Base-by-base conservation (phyloP, 495 filamentous ascomycete genomes). In the Pseudevernia furfuracea region DNA sequence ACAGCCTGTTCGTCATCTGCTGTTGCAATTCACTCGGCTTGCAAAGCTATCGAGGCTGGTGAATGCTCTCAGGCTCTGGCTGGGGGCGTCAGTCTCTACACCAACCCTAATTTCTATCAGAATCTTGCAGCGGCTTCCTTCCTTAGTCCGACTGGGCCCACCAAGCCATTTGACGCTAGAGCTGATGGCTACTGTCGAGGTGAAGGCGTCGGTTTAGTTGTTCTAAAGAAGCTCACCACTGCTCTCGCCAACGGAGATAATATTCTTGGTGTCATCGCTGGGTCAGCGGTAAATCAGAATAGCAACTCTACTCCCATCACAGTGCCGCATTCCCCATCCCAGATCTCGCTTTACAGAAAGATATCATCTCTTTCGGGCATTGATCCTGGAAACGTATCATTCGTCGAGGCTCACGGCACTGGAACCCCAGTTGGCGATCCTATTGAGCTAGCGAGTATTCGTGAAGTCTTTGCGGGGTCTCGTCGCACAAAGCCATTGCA, bases 181-280 rank as follows among this genome's bases (percentile, higher is more conserved):
- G 88, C 88, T 6, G 84, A 90, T 68, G 89, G 89, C 0, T 92
- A 90, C 72, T 90, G 87, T 70, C 81, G 89, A 53, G 87, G 80
- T 1, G 89, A 92, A 61, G 84, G 79, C 21, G 81, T 83, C 60
- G 89, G 79, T 0, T 81, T 82, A 4, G 81, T 92, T 34, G 78
- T 88, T 39, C 74, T 92, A 37, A 91, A 91, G 73, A 77, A 79
- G 17, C 75, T 90, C 1, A 79, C 84, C 4, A 79, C 83, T 68
- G 89, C 89, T 1, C 58, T 85, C 36, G 77, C 77, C 0, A 83
- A 88, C 55, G 82, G 85, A 1, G 85, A 91, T 67, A 73, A 77
- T 15, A 80, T 92, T 41, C 74, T 88, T 10, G 89, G 79, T 1
- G 82, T 85, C 28, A 84, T 92, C 55, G 72, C 83, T 0, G 82